Conservation (phyloP, 2,329 filamentous ascomycete genomes). For the Fusarium albosuccineum region DNA sequence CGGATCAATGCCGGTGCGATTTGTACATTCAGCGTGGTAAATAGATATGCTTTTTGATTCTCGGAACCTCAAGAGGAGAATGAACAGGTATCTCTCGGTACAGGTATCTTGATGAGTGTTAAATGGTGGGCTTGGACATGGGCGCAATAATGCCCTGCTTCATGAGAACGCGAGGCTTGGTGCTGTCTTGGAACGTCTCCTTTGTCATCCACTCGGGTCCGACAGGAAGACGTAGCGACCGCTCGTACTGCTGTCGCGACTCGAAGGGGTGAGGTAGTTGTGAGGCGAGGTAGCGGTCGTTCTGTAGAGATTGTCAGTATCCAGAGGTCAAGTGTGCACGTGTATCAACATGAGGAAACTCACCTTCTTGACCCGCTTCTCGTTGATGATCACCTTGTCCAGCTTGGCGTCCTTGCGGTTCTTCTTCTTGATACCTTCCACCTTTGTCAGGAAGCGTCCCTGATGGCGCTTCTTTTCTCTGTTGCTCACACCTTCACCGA, state of each 20-base stretch:
- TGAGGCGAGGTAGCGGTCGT: conserved; percentile 86
- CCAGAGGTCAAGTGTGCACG: neutral
- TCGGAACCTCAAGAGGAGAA: conserved; percentile 18
- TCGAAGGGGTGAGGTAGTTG: conserved; percentile 92
- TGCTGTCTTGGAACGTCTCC: conserved; percentile 89
- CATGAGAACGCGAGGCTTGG: conserved; percentile 88
- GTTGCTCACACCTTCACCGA: conserved; percentile 83
- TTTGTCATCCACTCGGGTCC: conserved; percentile 98
- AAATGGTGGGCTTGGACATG: conserved; percentile 79
- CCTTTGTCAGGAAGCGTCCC: conserved; percentile 72
- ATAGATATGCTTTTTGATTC: conserved; percentile 28
- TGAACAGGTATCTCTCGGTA: neutral
- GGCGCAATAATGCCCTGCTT: conserved; percentile 92
- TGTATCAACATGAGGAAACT: conserved; percentile 30
- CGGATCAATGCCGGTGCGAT: no score
- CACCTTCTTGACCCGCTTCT: conserved; percentile 91
- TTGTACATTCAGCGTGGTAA: neutral
- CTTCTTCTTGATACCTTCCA: conserved; percentile 79
- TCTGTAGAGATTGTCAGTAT: conserved; percentile 61
- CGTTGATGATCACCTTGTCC: conserved; percentile 89
- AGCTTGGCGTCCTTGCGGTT: conserved; percentile 87
- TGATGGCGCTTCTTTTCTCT: conserved; percentile 74
- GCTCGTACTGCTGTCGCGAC: conserved; percentile 88
- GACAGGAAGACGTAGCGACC: conserved; percentile 85
- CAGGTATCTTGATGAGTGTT: conserved; percentile 29